Evolutionary conservation across 108 stramenopile species (phyloP), one percentile per base, ranked within the genome.

Genomic region (Nitzschia sp.): DNA sequence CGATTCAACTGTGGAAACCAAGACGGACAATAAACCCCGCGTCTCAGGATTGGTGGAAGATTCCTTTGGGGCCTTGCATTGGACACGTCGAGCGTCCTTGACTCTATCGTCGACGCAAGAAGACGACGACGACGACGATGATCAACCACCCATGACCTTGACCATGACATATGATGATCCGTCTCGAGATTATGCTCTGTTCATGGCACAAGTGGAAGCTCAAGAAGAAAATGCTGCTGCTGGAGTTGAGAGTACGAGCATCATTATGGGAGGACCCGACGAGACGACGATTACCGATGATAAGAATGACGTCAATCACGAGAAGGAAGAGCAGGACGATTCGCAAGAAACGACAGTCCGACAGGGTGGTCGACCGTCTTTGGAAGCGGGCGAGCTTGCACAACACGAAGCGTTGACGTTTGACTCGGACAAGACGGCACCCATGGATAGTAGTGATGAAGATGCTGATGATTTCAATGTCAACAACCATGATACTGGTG

Each of bases 1-100:
- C 13, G 13, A 9, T 46, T 46, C 45, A 13, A 17, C 45, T 46
- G n/a, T n/a, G n/a, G n/a, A n/a, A n/a, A n/a, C n/a, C n/a, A n/a
- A n/a, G 9, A 42, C 9, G 9, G 13, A 13, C 38, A 42, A 13
- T 6, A 42, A 42, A 42, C 38, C 38, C 9, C 6, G 13, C 13
- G 46, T 62, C 24, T 34, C 61, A 25, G 61, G 61, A 8, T 13
- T 67, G 23, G 26, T 55, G 34, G 66, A 67, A 55, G 66, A 67
- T 42, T 67, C 66, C 13, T 67, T 67, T 67, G 66, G 66, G 1
- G 66, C 66, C 54, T 38, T 67, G 35, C 66, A 67, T 56, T 67
- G 47, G 66, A 62, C 61, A 6, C 42, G 24, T 46, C 28, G 32
- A 9, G 5, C 31, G 5, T 25, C 24, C 2, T 26, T 62, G 2